Base-by-base conservation (phyloP, 140 eudicot genomes). In the Oenanthe javanica region DNA sequence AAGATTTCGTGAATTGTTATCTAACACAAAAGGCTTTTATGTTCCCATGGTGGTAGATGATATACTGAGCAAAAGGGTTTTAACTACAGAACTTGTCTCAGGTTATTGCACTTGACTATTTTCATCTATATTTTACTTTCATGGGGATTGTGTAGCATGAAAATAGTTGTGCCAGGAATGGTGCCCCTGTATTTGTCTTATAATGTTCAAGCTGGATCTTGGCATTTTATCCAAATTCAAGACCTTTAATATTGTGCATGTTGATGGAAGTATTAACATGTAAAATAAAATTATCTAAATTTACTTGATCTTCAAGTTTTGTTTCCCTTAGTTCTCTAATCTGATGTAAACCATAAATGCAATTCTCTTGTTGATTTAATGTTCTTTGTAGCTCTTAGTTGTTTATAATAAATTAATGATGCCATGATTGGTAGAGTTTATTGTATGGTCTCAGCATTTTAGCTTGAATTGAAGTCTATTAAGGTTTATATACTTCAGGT, bases 11-110 rank as follows among this genome's bases (percentile, higher is more conserved):
- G 27, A 63, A 54, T 84, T 89, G 85, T 83, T 95, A 73, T 86
- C 92, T 16, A 55, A 84, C 80, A 83, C 78, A 43, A 83, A 89
- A 61, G 97, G 97, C 79, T 95, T 92, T 88, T 95, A 95, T 79
- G 97, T 95, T 80, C 99, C 99, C 21, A 40, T 79, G 27, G 97
- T 95, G 55, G 90, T 92, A 79, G 96, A 95, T 84, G 88, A 95
- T 83, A 57, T 95, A 61, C 91, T 91, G 42, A 88, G 97, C 85
- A 92, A 89, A 92, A 89, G 90, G 81, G 96, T 95, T 70, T 82
- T 95, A 76, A 89, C 99, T 46, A 87, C 97, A 76, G 97, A 95
- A 85, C 96, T 95, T 66, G 90, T 95, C 84, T 87, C 93, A 83
- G 97, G 98, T 94, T 86, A 84, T 79, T 83, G 42, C 72, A 50